Percentiles rank a stretch among this genome's conserved stretches.
Evolutionary conservation across 2,329 filamentous ascomycete genomes (phyloP).

Genomic region (Helotiales sp.): DNA sequence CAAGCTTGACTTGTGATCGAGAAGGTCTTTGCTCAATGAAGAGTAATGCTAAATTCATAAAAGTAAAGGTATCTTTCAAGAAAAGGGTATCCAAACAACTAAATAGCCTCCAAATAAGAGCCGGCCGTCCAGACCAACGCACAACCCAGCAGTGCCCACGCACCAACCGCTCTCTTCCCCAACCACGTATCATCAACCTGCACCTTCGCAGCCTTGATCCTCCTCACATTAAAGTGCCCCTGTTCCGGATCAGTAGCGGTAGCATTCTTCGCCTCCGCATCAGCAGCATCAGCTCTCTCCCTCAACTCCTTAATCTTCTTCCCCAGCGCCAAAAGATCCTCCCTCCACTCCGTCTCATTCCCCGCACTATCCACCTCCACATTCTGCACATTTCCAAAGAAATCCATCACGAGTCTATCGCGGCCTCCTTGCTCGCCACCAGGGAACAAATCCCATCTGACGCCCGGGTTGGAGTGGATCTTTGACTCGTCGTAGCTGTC

Average conservation of each 20-base stretch:
- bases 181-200: slow-evolving; percentile 70
- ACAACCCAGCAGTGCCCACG: slow-evolving; percentile 65
- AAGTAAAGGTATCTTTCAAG: background rate
- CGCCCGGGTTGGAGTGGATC: slow-evolving; percentile 90
- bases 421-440: slow-evolving; percentile 80
- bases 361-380: slow-evolving; percentile 74
- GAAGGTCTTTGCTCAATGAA: too few relatives aligned
- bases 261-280: slow-evolving; percentile 35
- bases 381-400: slow-evolving; percentile 97
- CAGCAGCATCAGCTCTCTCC: slow-evolving; percentile 42
- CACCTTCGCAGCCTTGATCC: slow-evolving; percentile 60
- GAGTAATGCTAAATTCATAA: background rate
- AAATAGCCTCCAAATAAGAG: slow-evolving; percentile 51
- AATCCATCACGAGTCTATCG: slow-evolving; percentile 86
- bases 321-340: slow-evolving; percentile 80
- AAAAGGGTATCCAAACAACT: slow-evolving; percentile 2
- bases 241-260: slow-evolving; percentile 28
- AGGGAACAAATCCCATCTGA: slow-evolving; percentile 93
- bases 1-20: too few relatives aligned
- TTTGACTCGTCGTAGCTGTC: slow-evolving; percentile 95
- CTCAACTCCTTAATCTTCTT: slow-evolving; percentile 63
- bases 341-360: slow-evolving; percentile 62
- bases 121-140: slow-evolving; percentile 63
- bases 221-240: slow-evolving; percentile 37
- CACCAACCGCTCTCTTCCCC: slow-evolving; percentile 67